phyloP scores from a whole-genome alignment of 2,329 filamentous ascomycete species.

The Ophiocordyceps camponoti-floridani region DNA sequence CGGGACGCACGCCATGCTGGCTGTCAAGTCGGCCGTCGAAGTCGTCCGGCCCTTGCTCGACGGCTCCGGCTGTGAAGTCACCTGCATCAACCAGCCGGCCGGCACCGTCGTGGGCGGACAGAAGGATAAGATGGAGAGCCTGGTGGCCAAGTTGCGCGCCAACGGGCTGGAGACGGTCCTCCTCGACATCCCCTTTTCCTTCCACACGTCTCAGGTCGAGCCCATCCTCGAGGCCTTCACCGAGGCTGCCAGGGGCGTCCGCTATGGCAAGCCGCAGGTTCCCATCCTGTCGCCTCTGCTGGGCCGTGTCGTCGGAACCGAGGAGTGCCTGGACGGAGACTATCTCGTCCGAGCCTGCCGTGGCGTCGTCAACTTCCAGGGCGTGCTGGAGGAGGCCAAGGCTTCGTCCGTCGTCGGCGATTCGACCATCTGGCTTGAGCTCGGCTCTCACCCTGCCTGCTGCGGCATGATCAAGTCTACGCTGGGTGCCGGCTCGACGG shows the following conservation, averaged over 20 bases:
- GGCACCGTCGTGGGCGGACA: slow-evolving; percentile 52
- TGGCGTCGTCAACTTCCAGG: slow-evolving; percentile 47
- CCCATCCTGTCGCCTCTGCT: slow-evolving; percentile 52
- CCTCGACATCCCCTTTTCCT: slow-evolving; percentile 32
- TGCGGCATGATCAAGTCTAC: slow-evolving; percentile 1
- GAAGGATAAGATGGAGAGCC: slow-evolving; percentile 20
- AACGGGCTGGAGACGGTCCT: slow-evolving; percentile 23
- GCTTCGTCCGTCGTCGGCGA: slow-evolving; percentile 24
- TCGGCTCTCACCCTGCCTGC: slow-evolving; percentile 1
- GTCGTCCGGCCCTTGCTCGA: slow-evolving; percentile 3
- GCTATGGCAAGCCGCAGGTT: slow-evolving; percentile 21
- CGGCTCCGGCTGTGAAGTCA: slow-evolving; percentile 31
- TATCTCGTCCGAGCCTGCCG: slow-evolving; percentile 45
- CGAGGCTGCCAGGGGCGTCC: slow-evolving; percentile 18
- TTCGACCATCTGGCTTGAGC: slow-evolving; percentile 21
- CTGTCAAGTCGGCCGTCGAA: slow-evolving; percentile 23
- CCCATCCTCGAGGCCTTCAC: slow-evolving; percentile 41
- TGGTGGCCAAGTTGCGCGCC: slow-evolving; percentile 18
- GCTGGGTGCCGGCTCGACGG: not conserved
- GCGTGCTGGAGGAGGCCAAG: slow-evolving; percentile 27
- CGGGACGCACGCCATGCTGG: slow-evolving; percentile 45
- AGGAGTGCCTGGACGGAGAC: slow-evolving; percentile 23
- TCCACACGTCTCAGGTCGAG: slow-evolving; percentile 35
- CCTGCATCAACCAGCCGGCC: slow-evolving; percentile 59
- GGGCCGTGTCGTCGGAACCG: slow-evolving; percentile 8